A percentile compares a stretch with the other conserved stretches of the same genome.
phyloP scores from a whole-genome alignment of 2,329 filamentous ascomycete genomes.

The Penicillium hordei region DNA sequence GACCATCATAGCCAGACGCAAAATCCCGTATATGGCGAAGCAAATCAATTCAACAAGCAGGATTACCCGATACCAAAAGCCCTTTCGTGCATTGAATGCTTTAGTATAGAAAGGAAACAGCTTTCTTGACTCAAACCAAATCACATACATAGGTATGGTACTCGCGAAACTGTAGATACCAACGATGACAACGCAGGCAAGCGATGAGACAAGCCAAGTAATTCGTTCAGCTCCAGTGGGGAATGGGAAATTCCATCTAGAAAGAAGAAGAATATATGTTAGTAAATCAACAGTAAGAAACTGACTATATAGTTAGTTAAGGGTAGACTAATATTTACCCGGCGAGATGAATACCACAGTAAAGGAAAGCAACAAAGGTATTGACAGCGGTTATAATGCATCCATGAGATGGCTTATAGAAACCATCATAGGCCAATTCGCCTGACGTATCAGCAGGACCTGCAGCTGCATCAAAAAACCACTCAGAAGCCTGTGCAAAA shows the following conservation, averaged over 20 bases:
- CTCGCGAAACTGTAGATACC: neutral
- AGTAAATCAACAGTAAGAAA: neutral
- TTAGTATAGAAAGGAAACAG: neutral
- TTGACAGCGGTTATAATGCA: neutral
- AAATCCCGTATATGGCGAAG: neutral
- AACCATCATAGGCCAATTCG: neutral
- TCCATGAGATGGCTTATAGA: neutral
- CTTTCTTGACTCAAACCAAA: neutral
- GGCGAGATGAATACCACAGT: neutral
- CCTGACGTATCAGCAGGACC: rapidly evolving
- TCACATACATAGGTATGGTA: neutral
- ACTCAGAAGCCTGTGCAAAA: neutral
- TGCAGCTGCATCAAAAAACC: neutral
- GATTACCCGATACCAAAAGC: neutral
- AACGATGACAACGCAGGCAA: neutral
- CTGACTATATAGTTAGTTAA: no score
- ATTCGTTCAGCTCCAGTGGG: neutral
- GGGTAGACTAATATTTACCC: neutral
- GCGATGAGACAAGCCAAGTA: neutral
- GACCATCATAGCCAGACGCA: neutral
- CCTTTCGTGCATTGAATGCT: neutral
- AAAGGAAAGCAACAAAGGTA: neutral
- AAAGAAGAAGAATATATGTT: neutral
- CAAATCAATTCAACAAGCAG: neutral
- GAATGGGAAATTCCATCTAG: neutral